Percentiles rank a stretch among this genome's conserved stretches.
phyloP scores from a whole-genome alignment of 768 basidiomycete genomes.

The Chalciporus chontae region DNA sequence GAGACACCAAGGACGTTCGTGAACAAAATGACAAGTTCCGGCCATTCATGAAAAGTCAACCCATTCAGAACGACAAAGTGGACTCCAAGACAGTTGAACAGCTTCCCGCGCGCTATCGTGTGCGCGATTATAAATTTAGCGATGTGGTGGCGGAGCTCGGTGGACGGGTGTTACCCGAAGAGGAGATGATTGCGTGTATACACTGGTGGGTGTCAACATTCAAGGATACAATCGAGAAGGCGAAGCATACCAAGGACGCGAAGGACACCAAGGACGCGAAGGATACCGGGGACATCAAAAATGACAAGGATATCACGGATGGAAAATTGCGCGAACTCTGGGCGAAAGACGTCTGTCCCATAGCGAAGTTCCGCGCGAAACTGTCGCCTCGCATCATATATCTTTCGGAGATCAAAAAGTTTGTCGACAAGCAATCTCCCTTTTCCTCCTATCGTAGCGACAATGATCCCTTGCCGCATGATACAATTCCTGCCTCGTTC shows the following conservation, averaged over 20 bases:
- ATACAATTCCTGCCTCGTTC: conserved; percentile 66
- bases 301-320: conserved; percentile 9
- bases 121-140: conserved; percentile 69
- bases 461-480: conserved; percentile 72
- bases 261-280: too few relatives aligned
- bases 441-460: conserved; percentile 47
- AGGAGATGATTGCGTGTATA: conserved; percentile 75
- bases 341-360: neutral
- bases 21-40: conserved; percentile 63
- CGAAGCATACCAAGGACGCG: too few relatives aligned
- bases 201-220: conserved; percentile 66
- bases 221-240: too few relatives aligned
- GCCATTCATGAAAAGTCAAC: conserved; percentile 70
- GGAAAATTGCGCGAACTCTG: conserved; percentile 36
- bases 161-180: conserved; percentile 56
- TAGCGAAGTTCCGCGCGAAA: conserved; percentile 4
- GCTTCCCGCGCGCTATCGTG: conserved; percentile 54
- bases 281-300: neutral
- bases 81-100: conserved; percentile 54
- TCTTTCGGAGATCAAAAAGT: conserved; percentile 59
- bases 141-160: conserved; percentile 77
- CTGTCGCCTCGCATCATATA: conserved; percentile 40
- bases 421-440: conserved; percentile 56
- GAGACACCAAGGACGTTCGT: conserved; percentile 63
- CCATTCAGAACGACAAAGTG: conserved; percentile 43